Evolutionary conservation across 345 rosid species (phyloP).

Genomic region (Lumnitzera racemosa): DNA sequence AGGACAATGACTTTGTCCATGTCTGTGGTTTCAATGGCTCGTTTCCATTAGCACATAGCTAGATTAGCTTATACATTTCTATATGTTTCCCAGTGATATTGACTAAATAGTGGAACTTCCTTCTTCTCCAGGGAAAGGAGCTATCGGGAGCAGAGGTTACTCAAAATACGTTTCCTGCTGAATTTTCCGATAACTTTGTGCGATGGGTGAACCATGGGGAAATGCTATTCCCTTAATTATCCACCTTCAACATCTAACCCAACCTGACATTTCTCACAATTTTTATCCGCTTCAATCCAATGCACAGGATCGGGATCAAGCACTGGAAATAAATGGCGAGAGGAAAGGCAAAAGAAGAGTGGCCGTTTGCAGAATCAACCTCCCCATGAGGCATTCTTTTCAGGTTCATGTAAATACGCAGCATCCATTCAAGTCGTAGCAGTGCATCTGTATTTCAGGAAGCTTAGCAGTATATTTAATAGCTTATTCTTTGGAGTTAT

Average conservation of each 20-base stretch:
- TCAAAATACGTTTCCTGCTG: conserved; percentile 8
- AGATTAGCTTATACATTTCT: too few species aligned
- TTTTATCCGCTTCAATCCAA: conserved; percentile 17
- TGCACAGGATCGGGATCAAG: conserved; percentile 39
- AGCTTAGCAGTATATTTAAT: neutral
- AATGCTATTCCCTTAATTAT: conserved; percentile 23
- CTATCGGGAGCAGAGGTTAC: conserved; percentile 9
- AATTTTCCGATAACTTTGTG: conserved; percentile 40
- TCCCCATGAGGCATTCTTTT: neutral
- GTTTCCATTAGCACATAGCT: too few species aligned
- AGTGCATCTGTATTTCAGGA: neutral
- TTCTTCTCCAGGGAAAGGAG: conserved; percentile 33
- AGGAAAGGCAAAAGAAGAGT: neutral
- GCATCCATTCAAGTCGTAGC: neutral
- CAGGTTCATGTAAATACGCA: conserved; percentile 7
- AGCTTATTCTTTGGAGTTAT: conserved; percentile 6
- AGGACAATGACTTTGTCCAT: too few species aligned
- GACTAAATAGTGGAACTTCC: neutral
- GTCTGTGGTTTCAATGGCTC: too few species aligned
- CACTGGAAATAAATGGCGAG: conserved; percentile 16
- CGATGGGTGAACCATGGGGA: conserved; percentile 71
- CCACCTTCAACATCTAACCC: neutral
- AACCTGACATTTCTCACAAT: conserved; percentile 1
- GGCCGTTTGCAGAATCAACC: neutral
- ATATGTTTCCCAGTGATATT: neutral